phyloP scores from a whole-genome alignment of 805 yeast genomes.

The Saccharomyces eubayanus region DNA sequence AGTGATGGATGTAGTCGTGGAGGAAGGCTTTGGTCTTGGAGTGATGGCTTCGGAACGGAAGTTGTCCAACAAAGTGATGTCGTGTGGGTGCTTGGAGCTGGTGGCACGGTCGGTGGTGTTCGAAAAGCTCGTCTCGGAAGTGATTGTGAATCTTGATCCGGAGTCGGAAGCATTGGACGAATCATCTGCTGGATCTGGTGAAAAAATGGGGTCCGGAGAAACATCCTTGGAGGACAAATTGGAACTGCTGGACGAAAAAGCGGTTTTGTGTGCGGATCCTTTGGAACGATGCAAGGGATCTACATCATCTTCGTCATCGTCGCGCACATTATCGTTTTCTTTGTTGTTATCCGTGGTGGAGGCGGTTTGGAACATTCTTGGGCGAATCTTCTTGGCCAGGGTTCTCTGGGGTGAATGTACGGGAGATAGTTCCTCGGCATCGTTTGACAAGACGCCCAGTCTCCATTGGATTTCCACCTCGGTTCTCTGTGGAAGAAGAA shows the following conservation, averaged over 20 bases:
- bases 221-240: conserved; percentile 11
- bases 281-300: conserved; percentile 9
- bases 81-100: neutral
- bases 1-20: neutral
- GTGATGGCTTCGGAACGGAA: neutral
- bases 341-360: conserved; percentile 4
- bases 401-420: conserved; percentile 14
- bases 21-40: neutral
- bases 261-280: neutral
- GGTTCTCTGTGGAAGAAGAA: conserved; percentile 62
- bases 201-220: conserved; percentile 14
- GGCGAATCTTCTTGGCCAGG: neutral
- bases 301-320: conserved; percentile 7
- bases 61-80: neutral
- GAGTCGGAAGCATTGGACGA: neutral
- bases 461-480: conserved; percentile 67
- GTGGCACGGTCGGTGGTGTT: neutral
- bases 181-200: conserved; percentile 1
- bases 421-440: conserved; percentile 5
- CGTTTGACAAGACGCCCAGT: conserved; percentile 36
- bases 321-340: conserved; percentile 2
- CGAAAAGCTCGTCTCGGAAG: neutral
- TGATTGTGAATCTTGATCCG: neutral
- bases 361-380: neutral
- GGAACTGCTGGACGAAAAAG: conserved; percentile 4